A percentile compares a stretch with the other conserved stretches of the same genome.
phyloP scores from a whole-genome alignment of 106 monocot species.

The Dioscorea zingiberensis region DNA sequence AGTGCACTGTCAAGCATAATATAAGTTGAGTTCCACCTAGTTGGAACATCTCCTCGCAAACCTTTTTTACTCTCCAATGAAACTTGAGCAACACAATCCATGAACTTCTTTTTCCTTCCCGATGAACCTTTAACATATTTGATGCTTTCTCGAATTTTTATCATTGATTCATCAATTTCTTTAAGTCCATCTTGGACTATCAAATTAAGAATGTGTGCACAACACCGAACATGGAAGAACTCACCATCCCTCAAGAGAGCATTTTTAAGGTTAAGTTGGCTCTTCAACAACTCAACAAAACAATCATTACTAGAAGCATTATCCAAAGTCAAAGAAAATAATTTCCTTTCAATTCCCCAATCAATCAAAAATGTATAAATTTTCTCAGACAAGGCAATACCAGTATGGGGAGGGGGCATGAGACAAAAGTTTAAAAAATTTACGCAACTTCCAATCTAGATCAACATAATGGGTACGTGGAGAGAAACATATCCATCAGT shows the following conservation, averaged over 20 bases:
- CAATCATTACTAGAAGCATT: constrained; percentile 8
- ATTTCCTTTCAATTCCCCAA: not conserved
- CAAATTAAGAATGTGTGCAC: constrained; percentile 10
- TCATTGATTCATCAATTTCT: not conserved
- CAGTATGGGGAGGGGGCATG: not conserved
- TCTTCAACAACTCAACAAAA: not conserved
- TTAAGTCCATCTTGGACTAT: constrained; percentile 10
- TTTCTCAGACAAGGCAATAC: not conserved
- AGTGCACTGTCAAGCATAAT: constrained; percentile 7
- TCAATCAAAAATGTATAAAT: not conserved
- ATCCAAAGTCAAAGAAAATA: constrained; percentile 1
- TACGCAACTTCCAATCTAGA: not conserved
- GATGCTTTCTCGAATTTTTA: not conserved
- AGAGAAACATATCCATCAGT: constrained; percentile 11
- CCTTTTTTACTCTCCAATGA: not conserved
- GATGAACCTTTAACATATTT: constrained; percentile 9
- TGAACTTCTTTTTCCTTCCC: constrained; percentile 4
- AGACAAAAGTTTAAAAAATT: not conserved
- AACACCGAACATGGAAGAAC: not conserved
- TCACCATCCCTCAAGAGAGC: not conserved
- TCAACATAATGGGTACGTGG: constrained; percentile 1
- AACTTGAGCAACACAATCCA: not conserved
- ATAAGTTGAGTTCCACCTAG: constrained; percentile 1
- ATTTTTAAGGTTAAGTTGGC: not conserved
- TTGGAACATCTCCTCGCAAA: constrained; percentile 10